Evolutionary conservation across 129 eudicot genomes (phyloP).

Genomic region (Dittrichia graveolens): DNA sequence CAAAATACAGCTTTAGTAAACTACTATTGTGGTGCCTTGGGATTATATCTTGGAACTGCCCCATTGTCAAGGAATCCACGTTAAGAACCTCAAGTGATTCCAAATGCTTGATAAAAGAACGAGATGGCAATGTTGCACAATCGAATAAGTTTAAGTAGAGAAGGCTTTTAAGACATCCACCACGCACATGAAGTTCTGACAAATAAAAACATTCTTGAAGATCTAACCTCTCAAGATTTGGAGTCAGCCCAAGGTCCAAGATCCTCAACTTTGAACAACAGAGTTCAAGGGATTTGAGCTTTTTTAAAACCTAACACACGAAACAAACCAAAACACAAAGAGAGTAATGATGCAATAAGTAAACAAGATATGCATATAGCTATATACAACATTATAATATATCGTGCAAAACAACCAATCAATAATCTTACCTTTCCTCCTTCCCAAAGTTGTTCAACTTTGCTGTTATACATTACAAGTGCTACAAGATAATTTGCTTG

Average conservation of each 20-base stretch:
- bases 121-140: not conserved
- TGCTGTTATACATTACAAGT: conserved; percentile 20
- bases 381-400: not conserved
- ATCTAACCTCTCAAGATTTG: conserved; percentile 24
- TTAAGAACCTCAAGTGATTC: conserved; percentile 12
- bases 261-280: not conserved
- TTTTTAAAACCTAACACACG: not conserved
- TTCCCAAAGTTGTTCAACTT: conserved; percentile 12
- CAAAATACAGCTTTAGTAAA: not conserved
- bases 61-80: not conserved
- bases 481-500: conserved; percentile 23
- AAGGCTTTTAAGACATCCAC: conserved; percentile 24
- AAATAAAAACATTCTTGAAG: conserved; percentile 10
- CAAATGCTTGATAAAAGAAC: not conserved
- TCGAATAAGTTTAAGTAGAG: not conserved
- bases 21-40: not conserved
- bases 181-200: conserved; percentile 20
- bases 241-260: conserved; percentile 12
- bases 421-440: conserved; percentile 17
- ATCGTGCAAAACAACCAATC: not conserved
- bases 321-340: not conserved
- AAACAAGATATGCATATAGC: not conserved
- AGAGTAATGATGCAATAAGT: not conserved
- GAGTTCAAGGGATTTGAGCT: conserved; percentile 23
- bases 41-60: not conserved